Conservation (phyloP, 768 basidiomycete species). For the Pleurotus cornucopiae region DNA sequence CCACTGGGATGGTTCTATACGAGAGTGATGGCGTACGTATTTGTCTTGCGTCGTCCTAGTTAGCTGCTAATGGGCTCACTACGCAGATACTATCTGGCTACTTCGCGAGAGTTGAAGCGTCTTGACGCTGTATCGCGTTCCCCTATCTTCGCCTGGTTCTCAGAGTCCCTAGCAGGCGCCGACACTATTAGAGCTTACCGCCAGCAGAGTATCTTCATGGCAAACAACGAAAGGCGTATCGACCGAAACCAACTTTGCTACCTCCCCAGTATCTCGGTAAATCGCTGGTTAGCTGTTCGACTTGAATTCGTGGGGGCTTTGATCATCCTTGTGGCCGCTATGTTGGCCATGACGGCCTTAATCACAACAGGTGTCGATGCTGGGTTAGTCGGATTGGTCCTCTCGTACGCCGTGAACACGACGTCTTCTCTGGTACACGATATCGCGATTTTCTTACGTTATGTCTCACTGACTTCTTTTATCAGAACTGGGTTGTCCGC, state of each 20-base stretch:
- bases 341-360: conserved; percentile 66
- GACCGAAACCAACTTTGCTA: conserved; percentile 86
- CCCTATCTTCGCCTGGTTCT: conserved; percentile 86
- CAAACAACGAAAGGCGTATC: conserved; percentile 66
- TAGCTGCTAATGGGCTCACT: conserved; percentile 1
- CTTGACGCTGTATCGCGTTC: conserved; percentile 86
- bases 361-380: conserved; percentile 78
- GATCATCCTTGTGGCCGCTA: conserved; percentile 72
- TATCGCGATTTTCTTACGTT: conserved; percentile 10
- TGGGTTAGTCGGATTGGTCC: conserved; percentile 80
- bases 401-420: conserved; percentile 81
- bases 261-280: conserved; percentile 66
- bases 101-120: conserved; percentile 84
- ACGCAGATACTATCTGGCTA: conserved; percentile 78
- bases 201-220: conserved; percentile 64
- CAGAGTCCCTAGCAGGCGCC: conserved; percentile 69
- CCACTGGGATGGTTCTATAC: conserved; percentile 80
- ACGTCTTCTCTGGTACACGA: conserved; percentile 70
- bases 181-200: conserved; percentile 81
- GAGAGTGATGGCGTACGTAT: conserved; percentile 68
- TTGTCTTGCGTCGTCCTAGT: background rate
- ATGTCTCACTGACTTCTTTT: background rate
- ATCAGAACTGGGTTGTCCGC: conserved; percentile 77
- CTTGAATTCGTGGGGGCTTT: conserved; percentile 81
- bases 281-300: conserved; percentile 82